Evolutionary conservation across 1,139 yeast species (phyloP).

Genomic region (Yamadazyma aaseri): DNA sequence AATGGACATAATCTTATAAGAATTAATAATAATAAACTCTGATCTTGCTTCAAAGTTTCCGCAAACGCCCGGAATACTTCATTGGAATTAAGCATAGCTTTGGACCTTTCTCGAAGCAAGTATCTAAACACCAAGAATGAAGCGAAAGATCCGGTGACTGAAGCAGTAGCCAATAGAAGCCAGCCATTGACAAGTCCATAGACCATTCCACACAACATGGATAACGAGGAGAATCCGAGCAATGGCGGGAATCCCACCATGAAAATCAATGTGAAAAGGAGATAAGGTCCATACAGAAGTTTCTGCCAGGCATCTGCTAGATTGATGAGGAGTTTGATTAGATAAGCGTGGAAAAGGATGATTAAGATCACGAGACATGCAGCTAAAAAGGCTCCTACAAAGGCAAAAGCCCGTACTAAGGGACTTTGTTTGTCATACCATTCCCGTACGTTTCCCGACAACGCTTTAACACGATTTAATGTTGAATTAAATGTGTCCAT

Average conservation of each 20-base stretch:
- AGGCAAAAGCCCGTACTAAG: conserved; percentile 15
- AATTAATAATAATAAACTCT: conserved; percentile 62
- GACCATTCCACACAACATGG: conserved; percentile 73
- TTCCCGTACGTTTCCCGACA: background rate
- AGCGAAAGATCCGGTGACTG: conserved; percentile 69
- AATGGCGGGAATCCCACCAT: conserved; percentile 77
- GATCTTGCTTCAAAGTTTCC: conserved; percentile 63
- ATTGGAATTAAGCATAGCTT: conserved; percentile 46
- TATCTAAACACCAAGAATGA: conserved; percentile 71
- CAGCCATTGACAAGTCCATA: conserved; percentile 84
- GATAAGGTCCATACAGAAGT: conserved; percentile 49
- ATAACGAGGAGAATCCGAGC: conserved; percentile 73
- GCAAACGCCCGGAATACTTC: conserved; percentile 73
- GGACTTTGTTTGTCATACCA: conserved; percentile 25
- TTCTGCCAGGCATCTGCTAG: conserved; percentile 48
- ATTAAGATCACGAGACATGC: conserved; percentile 29
- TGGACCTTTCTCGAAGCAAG: conserved; percentile 57
- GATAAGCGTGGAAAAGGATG: conserved; percentile 43
- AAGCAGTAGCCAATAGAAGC: conserved; percentile 68
- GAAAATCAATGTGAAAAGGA: conserved; percentile 49
- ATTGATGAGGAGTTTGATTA: conserved; percentile 43
- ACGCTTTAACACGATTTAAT: no score
- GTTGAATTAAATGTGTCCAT: no score
- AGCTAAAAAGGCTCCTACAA: conserved; percentile 15
- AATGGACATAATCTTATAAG: conserved; percentile 84